Percentiles rank a stretch among this genome's conserved stretches.
Conservation (phyloP, 345 rosid genomes). For the Populus tremula region DNA sequence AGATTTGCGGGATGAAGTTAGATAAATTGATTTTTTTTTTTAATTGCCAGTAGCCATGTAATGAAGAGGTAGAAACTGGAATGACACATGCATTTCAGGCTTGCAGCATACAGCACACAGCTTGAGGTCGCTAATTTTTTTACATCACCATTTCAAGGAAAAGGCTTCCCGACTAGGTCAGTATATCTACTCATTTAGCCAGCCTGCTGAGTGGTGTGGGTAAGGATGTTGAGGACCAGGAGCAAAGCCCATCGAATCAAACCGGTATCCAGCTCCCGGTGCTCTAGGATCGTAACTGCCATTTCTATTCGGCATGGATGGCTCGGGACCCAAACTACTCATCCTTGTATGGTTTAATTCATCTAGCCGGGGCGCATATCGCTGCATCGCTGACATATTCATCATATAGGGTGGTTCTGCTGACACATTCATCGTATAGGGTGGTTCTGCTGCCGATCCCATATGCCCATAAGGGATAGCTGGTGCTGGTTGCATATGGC, state of each 20-base stretch:
- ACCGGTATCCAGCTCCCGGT: constrained; percentile 19
- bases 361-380: constrained; percentile 59
- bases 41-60: too few species aligned
- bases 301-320: constrained; percentile 22
- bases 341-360: constrained; percentile 51
- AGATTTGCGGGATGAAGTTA: too few species aligned
- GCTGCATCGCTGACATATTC: constrained; percentile 47
- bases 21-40: too few species aligned
- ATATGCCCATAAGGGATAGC: constrained; percentile 28
- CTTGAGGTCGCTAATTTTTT: too few species aligned
- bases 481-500: constrained; percentile 31
- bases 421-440: constrained; percentile 35
- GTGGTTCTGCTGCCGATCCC: constrained; percentile 21
- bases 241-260: constrained; percentile 38
- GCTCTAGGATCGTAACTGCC: constrained; percentile 24
- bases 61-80: too few species aligned
- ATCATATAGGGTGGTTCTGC: constrained; percentile 30
- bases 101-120: too few species aligned
- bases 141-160: too few species aligned
- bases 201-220: constrained; percentile 43
- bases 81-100: too few species aligned
- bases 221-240: constrained; percentile 45
- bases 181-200: constrained; percentile 59
- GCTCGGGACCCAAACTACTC: constrained; percentile 34
- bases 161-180: background rate